These are phyloP conservation scores for Silene latifolia DNA, from an alignment of 148 eudicot species.

Conservation along the genomic window DNA sequence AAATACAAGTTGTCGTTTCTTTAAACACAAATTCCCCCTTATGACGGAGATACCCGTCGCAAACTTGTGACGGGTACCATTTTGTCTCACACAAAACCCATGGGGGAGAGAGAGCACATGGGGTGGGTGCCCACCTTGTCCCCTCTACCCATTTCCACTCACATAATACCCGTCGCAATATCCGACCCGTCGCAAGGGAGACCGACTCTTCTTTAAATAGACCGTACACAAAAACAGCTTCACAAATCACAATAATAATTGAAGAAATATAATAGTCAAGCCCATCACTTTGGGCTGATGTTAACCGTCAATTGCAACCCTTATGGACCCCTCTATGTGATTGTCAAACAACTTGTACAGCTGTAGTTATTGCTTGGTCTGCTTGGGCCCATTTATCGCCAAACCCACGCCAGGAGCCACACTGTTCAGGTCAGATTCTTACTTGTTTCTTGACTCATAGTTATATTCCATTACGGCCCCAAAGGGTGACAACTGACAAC, in stretches of 20 bases:
- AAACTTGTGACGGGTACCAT: no score
- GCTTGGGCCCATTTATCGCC: background rate
- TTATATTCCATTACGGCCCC: no score
- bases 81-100: no score
- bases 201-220: no score
- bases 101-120: no score
- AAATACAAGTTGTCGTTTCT: background rate
- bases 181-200: no score
- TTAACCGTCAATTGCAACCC: background rate
- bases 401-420: background rate
- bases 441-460: background rate
- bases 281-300: slow-evolving; percentile 19
- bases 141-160: no score
- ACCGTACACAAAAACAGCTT: background rate
- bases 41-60: no score
- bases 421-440: background rate
- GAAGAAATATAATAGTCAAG: background rate
- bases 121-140: no score
- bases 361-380: slow-evolving; percentile 7
- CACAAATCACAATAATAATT: background rate
- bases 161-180: no score
- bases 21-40: no score
- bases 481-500: no score
- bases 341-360: background rate
- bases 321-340: background rate